Base-by-base conservation (phyloP, 257 asterid species). In the Capsicum rhomboideum region DNA sequence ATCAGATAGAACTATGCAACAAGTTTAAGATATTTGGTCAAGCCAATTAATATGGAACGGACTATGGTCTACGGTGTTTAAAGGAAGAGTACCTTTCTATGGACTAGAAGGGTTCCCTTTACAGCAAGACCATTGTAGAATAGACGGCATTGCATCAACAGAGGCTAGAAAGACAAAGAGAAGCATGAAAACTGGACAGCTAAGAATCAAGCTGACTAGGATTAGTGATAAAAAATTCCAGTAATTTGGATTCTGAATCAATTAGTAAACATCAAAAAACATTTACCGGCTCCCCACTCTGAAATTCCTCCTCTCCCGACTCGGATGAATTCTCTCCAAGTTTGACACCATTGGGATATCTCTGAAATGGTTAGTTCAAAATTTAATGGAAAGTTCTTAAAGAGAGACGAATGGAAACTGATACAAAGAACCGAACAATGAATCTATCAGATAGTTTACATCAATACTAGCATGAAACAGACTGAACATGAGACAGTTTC, bases 51-150 rank as follows among this genome's bases (percentile, higher is more conserved):
- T 0, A 52, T 75, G 26, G 42, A 75, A 53, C 44, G 26, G 59
- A 75, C 11, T 6, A 46, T 26, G 16, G 42, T 75, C 8, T 26
- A 64, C 1, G 42, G 72, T 28, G 72, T 11, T 14, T 64, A 12
- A 13, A 64, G 42, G 40, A 26, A 59, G 78, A 78, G 74, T 89
- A 95, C 99, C 98, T 88, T 91, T 80, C 55, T 86, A 86, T 95
- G 90, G 5, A 95, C 82, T 29, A 95, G 97, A 84, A 95, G 95
- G 44, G 99, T 95, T 82, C 99, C 99, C 86, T 95, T 95, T 50
- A 93, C 96, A 82, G 98, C 99, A 84, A 59, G 46, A 50, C 99
- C 99, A 63, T 89, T 67, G 80, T 84, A 79, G 91, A 92, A 95
- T 85, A 95, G 55, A 83, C 98, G 99, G 82, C 98, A 94, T 75